Evolutionary conservation across 768 basidiomycete genomes (phyloP).

Genomic region (Phallus indusiatus): DNA sequence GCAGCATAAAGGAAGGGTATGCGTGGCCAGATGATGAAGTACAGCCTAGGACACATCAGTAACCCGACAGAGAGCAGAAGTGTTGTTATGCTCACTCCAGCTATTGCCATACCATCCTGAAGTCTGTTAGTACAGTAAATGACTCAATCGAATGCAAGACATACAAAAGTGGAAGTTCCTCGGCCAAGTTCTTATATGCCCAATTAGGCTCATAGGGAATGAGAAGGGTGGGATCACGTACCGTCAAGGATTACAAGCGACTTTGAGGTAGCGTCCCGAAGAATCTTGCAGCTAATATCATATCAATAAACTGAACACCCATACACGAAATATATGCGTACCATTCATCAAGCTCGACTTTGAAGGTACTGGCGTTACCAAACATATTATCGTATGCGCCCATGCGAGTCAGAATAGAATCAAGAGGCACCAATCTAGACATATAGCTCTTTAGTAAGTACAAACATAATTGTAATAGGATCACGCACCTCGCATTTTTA

Average conservation of each 20-base stretch:
- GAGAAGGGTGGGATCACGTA: constrained; percentile 25
- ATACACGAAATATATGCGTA: constrained; percentile 23
- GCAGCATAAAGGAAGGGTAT: constrained; percentile 84
- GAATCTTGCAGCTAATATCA: constrained; percentile 72
- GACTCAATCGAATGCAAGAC: constrained; percentile 15
- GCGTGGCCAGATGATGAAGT: constrained; percentile 87
- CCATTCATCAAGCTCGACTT: constrained; percentile 98
- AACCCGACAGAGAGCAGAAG: background rate
- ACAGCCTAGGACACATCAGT: constrained; percentile 54
- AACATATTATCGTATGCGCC: constrained; percentile 99
- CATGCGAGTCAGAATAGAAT: constrained; percentile 93
- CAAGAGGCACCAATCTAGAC: constrained; percentile 73
- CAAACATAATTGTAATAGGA: background rate
- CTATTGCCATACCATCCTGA: constrained; percentile 98
- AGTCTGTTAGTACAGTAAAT: constrained; percentile 7
- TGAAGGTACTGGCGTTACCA: constrained; percentile 90
- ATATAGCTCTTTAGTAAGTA: background rate
- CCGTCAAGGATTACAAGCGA: constrained; percentile 94
- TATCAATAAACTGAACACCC: background rate
- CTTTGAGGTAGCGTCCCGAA: constrained; percentile 87
- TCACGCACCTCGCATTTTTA: constrained; percentile 53
- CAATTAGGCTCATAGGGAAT: background rate
- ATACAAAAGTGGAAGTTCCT: constrained; percentile 89
- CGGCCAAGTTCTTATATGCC: constrained; percentile 67
- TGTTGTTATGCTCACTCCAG: constrained; percentile 45